Conservation (phyloP, 768 basidiomycete genomes). For the Ramaria rubella region DNA sequence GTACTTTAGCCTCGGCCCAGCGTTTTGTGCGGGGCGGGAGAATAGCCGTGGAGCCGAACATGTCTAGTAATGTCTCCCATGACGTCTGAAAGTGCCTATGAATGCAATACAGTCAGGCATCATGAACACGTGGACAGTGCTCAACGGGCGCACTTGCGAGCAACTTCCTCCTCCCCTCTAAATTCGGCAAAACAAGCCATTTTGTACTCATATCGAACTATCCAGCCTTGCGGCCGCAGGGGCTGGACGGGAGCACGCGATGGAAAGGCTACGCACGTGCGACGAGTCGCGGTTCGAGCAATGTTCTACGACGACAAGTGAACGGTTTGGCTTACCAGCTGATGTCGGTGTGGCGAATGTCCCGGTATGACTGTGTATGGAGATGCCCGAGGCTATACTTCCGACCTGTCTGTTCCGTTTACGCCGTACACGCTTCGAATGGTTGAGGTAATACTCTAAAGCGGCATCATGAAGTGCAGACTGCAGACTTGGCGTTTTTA, state of each 20-base stretch:
- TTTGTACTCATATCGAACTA: constrained; percentile 95
- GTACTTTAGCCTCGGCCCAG: constrained; percentile 97
- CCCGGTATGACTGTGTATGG: constrained; percentile 39
- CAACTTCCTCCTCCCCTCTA: constrained; percentile 85
- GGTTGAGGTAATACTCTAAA: constrained; percentile 86
- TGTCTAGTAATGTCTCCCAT: constrained; percentile 72
- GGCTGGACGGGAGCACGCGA: constrained; percentile 42
- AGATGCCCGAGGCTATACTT: constrained; percentile 9
- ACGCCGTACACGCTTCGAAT: constrained; percentile 85
- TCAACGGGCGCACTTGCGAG: constrained; percentile 63
- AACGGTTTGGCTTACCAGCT: constrained; percentile 29
- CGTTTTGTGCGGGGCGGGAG: constrained; percentile 90
- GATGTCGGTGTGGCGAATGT: constrained; percentile 15
- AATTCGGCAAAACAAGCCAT: constrained; percentile 97
- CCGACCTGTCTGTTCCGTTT: constrained; percentile 77
- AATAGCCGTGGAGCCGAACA: constrained; percentile 84
- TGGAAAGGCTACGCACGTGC: constrained; percentile 7
- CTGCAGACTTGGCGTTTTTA: constrained; percentile 52
- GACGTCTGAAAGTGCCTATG: constrained; percentile 93
- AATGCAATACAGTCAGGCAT: constrained; percentile 12
- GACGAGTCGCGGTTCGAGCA: not conserved
- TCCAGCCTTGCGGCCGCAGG: constrained; percentile 85
- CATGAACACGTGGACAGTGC: not conserved
- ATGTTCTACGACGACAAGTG: not conserved
- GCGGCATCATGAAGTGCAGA: constrained; percentile 85